Base-by-base conservation (phyloP, 371 early-diverging fungal genomes). In the Mortierella polycephala region DNA sequence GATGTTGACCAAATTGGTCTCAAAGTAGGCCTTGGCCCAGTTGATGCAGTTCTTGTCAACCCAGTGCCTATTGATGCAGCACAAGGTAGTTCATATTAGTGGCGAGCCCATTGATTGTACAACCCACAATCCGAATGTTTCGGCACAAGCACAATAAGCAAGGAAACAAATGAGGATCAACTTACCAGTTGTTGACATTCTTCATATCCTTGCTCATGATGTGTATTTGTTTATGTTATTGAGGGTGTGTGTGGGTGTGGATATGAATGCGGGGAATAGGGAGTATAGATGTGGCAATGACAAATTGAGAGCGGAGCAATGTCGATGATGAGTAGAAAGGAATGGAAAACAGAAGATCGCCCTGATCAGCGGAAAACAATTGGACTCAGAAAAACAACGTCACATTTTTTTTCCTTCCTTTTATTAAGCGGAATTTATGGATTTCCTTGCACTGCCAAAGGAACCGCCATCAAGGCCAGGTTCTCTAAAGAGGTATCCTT, bases 21-120 rank as follows among this genome's bases (percentile, higher is more conserved):
- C 81, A 55, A 96, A 86, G 79, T 95, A 94, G 18, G 87, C 85
- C 68, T 90, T 90, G 59, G 96, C 92, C 98, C 98, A 97, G 42
- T 81, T 86, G 44, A 93, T 61, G 83, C 96, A 96, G 87, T 96
- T 94, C 84, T 95, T 96, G 74, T 92, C 93, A 75, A 94, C 94
- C 98, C 97, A 94, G 83, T 90, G 89, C 89, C 87, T 83, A 72
- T 55, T 50, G 10, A 12, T 23, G 37, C 8, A 14, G 5, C 3
- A 41, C 20, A 30, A 49, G 10, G 8, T 10, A 47, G 42, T 14
- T 7, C 21, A 9, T 11, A 14, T 3, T 13, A 7, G 20, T 59
- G 67, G 30, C 20, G 30, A 20, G 49, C 46, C 18, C 41, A 42
- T 44, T 3, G 39, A 23, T 54, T n/a, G n/a, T n/a, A n/a, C n/a